Evolutionary conservation across 768 basidiomycete genomes (phyloP).

Genomic region (Hypholoma sublateritium): DNA sequence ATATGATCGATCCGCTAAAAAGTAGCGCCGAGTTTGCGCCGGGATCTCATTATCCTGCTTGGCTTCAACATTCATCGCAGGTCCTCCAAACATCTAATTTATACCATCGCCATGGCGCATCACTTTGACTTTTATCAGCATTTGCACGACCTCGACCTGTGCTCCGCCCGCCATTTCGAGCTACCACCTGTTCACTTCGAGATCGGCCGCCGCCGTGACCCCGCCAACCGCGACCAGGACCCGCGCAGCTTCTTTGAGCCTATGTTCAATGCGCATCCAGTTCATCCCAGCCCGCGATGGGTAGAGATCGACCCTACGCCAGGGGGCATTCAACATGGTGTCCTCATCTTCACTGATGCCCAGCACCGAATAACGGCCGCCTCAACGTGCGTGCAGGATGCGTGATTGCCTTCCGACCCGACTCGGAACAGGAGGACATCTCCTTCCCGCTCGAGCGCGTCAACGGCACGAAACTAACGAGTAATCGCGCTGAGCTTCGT

Average conservation of each 20-base stretch:
- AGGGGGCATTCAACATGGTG: not conserved
- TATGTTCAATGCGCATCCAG: not conserved
- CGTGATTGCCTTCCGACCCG: not conserved
- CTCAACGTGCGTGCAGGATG: not conserved
- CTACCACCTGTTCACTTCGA: not conserved
- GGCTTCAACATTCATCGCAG: no score
- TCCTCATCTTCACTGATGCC: not conserved
- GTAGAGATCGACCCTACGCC: not conserved
- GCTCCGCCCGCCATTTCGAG: not conserved
- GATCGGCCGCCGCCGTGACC: not conserved
- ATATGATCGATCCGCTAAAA: no score
- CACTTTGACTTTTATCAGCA: no score
- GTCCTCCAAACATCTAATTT: no score
- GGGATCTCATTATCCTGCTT: no score
- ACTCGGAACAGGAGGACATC: not conserved
- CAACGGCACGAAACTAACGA: not conserved
- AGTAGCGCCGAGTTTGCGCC: no score
- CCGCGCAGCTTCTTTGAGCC: not conserved
- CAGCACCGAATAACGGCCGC: not conserved
- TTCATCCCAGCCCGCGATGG: not conserved
- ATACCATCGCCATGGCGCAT: no score
- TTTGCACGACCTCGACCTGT: no score
- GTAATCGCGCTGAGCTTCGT: constrained; percentile 27
- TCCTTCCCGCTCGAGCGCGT: not conserved
- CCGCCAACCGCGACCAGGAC: not conserved